Percentiles rank a stretch among this genome's conserved stretches.
Evolutionary conservation across 1,284 basidiomycete species (phyloP).

Genomic region (Tremellales sp.): DNA sequence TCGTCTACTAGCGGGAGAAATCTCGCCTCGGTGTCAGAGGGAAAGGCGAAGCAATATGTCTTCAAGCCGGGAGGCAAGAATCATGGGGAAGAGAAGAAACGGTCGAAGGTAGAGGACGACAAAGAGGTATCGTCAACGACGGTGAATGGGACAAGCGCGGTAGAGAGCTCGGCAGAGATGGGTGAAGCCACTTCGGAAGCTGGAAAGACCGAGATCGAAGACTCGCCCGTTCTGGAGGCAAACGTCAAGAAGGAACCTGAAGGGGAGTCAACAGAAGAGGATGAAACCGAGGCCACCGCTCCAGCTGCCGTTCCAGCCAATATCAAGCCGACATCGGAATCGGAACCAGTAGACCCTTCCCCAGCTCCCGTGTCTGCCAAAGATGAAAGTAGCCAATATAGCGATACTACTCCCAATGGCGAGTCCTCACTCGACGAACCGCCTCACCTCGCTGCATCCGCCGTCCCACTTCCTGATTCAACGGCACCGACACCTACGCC

Average conservation of each 20-base stretch:
- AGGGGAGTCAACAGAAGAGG: background rate
- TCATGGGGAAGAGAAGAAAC: conserved; percentile 7
- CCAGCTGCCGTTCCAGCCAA: background rate
- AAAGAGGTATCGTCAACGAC: background rate
- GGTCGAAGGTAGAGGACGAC: conserved; percentile 5
- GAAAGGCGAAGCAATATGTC: conserved; percentile 22
- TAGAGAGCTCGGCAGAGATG: conserved; percentile 15
- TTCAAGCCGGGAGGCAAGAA: conserved; percentile 22
- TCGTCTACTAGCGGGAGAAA: conserved; percentile 10
- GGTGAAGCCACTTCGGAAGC: conserved; percentile 8
- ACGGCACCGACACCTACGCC: conserved; percentile 27
- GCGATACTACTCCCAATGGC: no score
- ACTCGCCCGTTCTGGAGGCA: conserved; percentile 5
- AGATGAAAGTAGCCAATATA: no score
- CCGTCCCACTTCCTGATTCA: conserved; percentile 23
- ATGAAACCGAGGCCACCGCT: conserved; percentile 2
- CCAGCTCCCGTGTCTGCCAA: no score
- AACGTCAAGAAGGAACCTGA: conserved; percentile 2
- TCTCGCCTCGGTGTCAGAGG: background rate
- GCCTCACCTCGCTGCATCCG: conserved; percentile 36
- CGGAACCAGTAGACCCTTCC: conserved; percentile 2
- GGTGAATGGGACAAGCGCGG: conserved; percentile 7
- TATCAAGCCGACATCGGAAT: conserved; percentile 3
- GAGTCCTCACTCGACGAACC: no score
- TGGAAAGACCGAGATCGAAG: conserved; percentile 10